Conservation (phyloP, 1,284 basidiomycete species). For the Pseudozyma hubeiensis region DNA sequence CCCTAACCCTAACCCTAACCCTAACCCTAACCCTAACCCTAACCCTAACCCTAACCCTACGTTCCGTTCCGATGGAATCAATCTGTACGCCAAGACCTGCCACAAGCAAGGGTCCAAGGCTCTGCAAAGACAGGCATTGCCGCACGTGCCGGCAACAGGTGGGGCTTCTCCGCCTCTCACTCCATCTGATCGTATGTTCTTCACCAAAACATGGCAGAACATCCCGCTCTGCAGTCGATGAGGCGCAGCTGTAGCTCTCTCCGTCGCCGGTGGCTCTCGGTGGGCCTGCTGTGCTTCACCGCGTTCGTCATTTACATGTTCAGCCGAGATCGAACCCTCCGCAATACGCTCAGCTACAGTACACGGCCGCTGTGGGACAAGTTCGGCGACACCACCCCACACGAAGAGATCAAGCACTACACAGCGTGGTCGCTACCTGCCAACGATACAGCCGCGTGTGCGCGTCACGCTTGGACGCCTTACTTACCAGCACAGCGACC, state of each 20-base stretch:
- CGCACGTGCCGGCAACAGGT: too few species aligned
- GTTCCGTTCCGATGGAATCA: too few species aligned
- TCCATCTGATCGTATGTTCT: too few species aligned
- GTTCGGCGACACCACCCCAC: conserved; percentile 13
- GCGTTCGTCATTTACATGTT: conserved; percentile 14
- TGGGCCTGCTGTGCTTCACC: conserved; percentile 6
- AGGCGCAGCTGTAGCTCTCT: neutral
- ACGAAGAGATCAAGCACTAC: conserved; percentile 73
- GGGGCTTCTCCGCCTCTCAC: too few species aligned
- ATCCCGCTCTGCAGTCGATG: too few species aligned
- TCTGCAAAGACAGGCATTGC: too few species aligned
- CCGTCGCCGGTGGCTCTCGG: conserved; percentile 17
- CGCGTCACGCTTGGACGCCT: conserved; percentile 74
- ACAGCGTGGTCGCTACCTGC: conserved; percentile 73
- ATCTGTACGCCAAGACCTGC: too few species aligned
- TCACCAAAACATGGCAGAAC: too few species aligned
- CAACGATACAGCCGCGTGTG: conserved; percentile 71
- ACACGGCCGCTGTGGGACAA: conserved; percentile 77
- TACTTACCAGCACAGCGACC: conserved; percentile 4
- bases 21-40: too few species aligned
- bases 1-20: too few species aligned
- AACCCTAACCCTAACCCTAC: too few species aligned
- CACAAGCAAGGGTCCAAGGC: too few species aligned
- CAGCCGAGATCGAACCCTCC: conserved; percentile 26
- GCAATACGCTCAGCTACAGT: conserved; percentile 71